Base-by-base conservation (phyloP, 2,329 filamentous ascomycete genomes). In the Pezicula neosporulosa region DNA sequence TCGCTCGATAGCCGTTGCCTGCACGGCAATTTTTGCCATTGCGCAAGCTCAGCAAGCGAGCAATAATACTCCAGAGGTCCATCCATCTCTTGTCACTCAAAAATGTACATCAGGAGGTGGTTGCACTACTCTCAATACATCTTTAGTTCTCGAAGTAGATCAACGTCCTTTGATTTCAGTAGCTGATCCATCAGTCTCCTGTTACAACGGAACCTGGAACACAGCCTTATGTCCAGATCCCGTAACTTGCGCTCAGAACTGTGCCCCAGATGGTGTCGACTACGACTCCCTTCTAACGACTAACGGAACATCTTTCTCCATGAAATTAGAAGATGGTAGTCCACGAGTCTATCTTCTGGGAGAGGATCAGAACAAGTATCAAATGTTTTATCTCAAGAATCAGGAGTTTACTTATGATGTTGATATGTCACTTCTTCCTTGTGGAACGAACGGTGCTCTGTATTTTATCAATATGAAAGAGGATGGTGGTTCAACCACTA, bases 341-440 rank as follows among this genome's bases (percentile, higher is more conserved):
- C 71, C 71, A 10, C 65, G 57, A 9, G 46, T 57, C 13, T 59
- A 59, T 36, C 55, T 59, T 13, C 48, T 56, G 9, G 52, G 47
- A 19, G 47, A 35, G 10, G 53, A 59, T 44, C 68, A 71, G 56
- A 72, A 72, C 59, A 80, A 77, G 53, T 89, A 89, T 68, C 72
- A 86, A 70, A 76, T 80, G 65, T 82, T 87, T 71, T 75, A 80
- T 53, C 74, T 87, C 54, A 74, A 82, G 48, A 81, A 80, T 68
- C 77, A 83, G 63, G 85, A 89, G 68, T 82, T 89, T 69, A 83
- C 82, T 51, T 87, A 88, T 53, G 84, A 87, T 50, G 85, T 87
- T 43, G 85, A 89, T 63, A 78, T 86, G 44, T 86, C 83, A 35
- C 77, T 77, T 58, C 72, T 87, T 15, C 78, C 79, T 50, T 89